phyloP scores from a whole-genome alignment of 306 rosid species.

The Gastrolobium villosum region DNA sequence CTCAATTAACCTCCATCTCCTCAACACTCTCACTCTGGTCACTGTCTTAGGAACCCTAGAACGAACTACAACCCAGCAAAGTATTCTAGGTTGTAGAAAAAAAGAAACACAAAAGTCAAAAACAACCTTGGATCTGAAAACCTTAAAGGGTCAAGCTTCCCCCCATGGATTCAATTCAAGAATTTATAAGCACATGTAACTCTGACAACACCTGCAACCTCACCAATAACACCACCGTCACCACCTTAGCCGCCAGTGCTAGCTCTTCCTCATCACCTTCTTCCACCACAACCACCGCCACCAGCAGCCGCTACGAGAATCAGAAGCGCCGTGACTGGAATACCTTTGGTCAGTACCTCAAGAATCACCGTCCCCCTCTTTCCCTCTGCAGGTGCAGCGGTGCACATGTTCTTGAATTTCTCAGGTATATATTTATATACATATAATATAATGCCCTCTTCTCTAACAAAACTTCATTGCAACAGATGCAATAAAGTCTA shows the following conservation, averaged over 20 bases:
- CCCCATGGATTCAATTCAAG: slow-evolving; percentile 83
- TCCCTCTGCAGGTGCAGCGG: slow-evolving; percentile 95
- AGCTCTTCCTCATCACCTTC: slow-evolving; percentile 60
- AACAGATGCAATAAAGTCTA: too few species aligned
- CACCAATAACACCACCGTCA: slow-evolving; percentile 23
- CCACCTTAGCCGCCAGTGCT: slow-evolving; percentile 40
- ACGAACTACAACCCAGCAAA: slow-evolving; percentile 33
- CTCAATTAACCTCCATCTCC: slow-evolving; percentile 29
- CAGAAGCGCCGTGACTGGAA: slow-evolving; percentile 99
- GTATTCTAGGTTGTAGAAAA: not conserved
- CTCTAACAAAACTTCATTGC: not conserved
- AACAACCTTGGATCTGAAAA: slow-evolving; percentile 53
- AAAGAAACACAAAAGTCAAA: not conserved
- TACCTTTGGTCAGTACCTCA: slow-evolving; percentile 94
- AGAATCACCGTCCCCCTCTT: slow-evolving; percentile 94
- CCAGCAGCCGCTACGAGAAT: slow-evolving; percentile 94
- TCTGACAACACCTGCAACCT: slow-evolving; percentile 57
- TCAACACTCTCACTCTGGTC: slow-evolving; percentile 48
- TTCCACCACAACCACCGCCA: slow-evolving; percentile 49
- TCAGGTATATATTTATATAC: slow-evolving; percentile 49
- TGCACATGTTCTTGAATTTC: slow-evolving; percentile 97
- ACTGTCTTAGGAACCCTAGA: slow-evolving; percentile 58
- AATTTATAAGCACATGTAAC: slow-evolving; percentile 68
- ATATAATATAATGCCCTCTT: not conserved
- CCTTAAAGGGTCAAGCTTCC: not conserved